Evolutionary conservation across 768 basidiomycete species (phyloP).

Genomic region (Mrakia frigida): DNA sequence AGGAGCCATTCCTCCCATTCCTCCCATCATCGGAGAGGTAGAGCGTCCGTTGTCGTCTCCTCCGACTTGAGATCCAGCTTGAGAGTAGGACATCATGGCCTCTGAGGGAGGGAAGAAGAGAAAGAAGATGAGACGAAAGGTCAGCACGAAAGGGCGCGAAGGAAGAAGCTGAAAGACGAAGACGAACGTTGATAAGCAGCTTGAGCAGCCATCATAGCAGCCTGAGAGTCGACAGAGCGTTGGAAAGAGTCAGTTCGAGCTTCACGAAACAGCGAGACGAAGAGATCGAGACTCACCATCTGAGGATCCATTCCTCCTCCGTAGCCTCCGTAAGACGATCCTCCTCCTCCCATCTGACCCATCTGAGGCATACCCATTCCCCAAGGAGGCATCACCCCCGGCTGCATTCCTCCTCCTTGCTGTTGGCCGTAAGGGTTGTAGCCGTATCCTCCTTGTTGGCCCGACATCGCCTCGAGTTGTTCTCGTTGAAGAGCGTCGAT

Average conservation of each 20-base stretch:
- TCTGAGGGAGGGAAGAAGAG: constrained; percentile 43
- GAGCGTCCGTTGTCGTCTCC: constrained; percentile 22
- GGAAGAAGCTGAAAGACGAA: constrained; percentile 37
- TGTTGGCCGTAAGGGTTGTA: constrained; percentile 51
- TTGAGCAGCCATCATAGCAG: constrained; percentile 47
- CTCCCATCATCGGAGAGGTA: background rate
- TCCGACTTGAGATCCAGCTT: constrained; percentile 38
- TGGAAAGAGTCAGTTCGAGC: background rate
- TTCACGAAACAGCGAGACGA: background rate
- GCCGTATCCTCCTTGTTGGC: constrained; percentile 49
- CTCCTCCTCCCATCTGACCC: constrained; percentile 14
- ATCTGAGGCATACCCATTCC: constrained; percentile 26
- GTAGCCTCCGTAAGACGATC: constrained; percentile 18
- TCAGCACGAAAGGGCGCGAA: constrained; percentile 34
- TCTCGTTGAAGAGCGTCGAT: constrained; percentile 84
- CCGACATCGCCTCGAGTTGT: constrained; percentile 85
- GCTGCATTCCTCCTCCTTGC: background rate
- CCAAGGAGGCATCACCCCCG: constrained; percentile 30
- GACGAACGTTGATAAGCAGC: constrained; percentile 46
- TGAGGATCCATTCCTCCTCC: constrained; percentile 30
- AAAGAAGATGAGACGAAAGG: background rate
- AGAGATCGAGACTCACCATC: constrained; percentile 14
- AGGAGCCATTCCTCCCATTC: background rate
- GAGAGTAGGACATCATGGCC: constrained; percentile 41
- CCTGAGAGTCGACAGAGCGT: background rate